These are phyloP conservation scores for Stachybotrys elegans DNA, from an alignment of 2,329 filamentous ascomycete species.

Conservation along the genomic window DNA sequence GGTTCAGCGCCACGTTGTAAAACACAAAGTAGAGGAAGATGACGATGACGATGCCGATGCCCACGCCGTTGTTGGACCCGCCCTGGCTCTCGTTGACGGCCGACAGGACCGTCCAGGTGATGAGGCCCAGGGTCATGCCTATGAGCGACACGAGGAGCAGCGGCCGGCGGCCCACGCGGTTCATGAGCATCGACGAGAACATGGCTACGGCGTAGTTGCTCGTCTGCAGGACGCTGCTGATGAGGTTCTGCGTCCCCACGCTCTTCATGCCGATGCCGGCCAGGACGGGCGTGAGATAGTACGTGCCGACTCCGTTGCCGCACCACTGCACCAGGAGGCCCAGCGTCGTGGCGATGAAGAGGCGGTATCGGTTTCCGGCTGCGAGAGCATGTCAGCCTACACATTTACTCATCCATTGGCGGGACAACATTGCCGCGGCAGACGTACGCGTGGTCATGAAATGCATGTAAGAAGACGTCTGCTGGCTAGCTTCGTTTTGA, in stretches of 20 bases:
- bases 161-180: constrained; percentile 33
- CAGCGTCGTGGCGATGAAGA: background rate
- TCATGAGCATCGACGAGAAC: constrained; percentile 20
- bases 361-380: background rate
- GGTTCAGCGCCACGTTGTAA: constrained; percentile 29
- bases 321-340: background rate
- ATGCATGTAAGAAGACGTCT: background rate
- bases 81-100: constrained; percentile 14
- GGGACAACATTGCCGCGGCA: background rate
- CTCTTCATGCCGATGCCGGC: constrained; percentile 32
- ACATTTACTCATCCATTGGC: constrained; percentile 7
- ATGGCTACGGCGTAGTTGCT: constrained; percentile 30
- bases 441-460: background rate
- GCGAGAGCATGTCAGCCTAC: background rate
- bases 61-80: constrained; percentile 11
- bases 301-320: constrained; percentile 9
- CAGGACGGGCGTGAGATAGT: constrained; percentile 33
- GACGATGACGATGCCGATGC: constrained; percentile 24
- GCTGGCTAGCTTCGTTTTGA: background rate
- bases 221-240: constrained; percentile 25
- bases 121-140: constrained; percentile 29
- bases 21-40: constrained; percentile 34
- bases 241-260: constrained; percentile 26
- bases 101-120: constrained; percentile 27
- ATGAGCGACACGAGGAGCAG: constrained; percentile 30